A percentile compares a stretch with the other conserved stretches of the same genome.
Evolutionary conservation across 1,139 yeast genomes (phyloP).

Genomic region (Debaryomyces psychrophilus): DNA sequence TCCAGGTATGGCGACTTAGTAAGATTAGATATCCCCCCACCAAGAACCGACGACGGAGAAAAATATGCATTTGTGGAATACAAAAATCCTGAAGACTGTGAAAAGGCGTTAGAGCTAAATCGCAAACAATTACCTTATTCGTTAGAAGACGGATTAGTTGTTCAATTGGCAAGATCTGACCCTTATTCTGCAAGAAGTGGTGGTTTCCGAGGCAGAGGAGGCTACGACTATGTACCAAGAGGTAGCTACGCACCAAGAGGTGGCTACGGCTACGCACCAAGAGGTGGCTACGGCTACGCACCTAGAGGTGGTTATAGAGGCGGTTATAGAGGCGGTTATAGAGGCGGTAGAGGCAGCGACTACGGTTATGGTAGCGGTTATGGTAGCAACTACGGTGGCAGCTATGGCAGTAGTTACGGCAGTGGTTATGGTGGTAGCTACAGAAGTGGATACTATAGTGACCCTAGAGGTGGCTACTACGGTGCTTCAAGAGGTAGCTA

Average conservation of each 20-base stretch:
- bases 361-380: constrained; percentile 13
- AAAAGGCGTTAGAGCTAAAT: constrained; percentile 58
- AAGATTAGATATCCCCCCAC: constrained; percentile 72
- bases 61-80: constrained; percentile 78
- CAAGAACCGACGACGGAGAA: constrained; percentile 63
- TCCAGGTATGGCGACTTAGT: constrained; percentile 63
- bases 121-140: constrained; percentile 48
- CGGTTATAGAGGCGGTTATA: constrained; percentile 24
- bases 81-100: constrained; percentile 61
- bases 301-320: constrained; percentile 3
- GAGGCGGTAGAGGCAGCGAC: constrained; percentile 25
- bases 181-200: constrained; percentile 46
- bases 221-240: constrained; percentile 22
- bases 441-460: constrained; percentile 31
- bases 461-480: constrained; percentile 36
- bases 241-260: constrained; percentile 21
- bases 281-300: constrained; percentile 15
- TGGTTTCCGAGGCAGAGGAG: constrained; percentile 23
- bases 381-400: constrained; percentile 6
- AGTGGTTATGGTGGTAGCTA: constrained; percentile 14
- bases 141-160: constrained; percentile 46
- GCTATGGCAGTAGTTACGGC: constrained; percentile 12
- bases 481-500: constrained; percentile 31
- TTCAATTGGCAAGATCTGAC: constrained; percentile 61
- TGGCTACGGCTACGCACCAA: constrained; percentile 18